Conservation (phyloP, 768 basidiomycete species). For the Boletus rubescentipes region DNA sequence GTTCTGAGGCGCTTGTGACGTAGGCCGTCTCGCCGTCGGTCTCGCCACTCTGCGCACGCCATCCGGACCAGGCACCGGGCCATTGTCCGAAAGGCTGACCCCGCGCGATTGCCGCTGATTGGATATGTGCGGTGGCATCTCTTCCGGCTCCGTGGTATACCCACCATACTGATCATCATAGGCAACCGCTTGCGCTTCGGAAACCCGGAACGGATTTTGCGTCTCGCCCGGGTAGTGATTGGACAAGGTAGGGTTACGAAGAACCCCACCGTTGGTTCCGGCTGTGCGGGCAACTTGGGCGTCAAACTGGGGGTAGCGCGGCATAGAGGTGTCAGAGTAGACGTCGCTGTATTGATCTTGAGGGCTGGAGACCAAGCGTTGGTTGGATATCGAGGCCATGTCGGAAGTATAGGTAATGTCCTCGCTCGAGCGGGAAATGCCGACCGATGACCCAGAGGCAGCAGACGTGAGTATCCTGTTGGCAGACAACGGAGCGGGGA, state of each 20-base stretch:
- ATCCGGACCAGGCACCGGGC: conserved; percentile 76
- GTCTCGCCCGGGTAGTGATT: conserved; percentile 46
- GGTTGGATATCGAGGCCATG: conserved; percentile 40
- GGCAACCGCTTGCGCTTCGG: conserved; percentile 42
- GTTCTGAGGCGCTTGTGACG: conserved; percentile 62
- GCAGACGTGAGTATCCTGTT: conserved; percentile 50
- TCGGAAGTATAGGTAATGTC: conserved; percentile 37
- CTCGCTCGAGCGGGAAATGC: conserved; percentile 44
- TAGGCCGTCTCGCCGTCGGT: conserved; percentile 51
- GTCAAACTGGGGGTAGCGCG: conserved; percentile 36
- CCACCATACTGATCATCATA: conserved; percentile 37
- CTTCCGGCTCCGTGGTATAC: conserved; percentile 39
- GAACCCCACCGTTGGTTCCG: conserved; percentile 36
- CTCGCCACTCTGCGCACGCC: conserved; percentile 80
- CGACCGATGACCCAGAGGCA: conserved; percentile 42
- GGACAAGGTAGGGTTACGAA: conserved; percentile 39
- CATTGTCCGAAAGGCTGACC: conserved; percentile 76
- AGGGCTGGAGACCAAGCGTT: conserved; percentile 41
- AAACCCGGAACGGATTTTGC: conserved; percentile 57
- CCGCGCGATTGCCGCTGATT: conserved; percentile 47
- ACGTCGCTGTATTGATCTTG: conserved; percentile 33
- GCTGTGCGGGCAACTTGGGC: conserved; percentile 41
- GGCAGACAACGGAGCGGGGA: conserved; percentile 71
- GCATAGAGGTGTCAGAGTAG: conserved; percentile 18
- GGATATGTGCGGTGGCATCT: conserved; percentile 21